A percentile compares a stretch with the other conserved stretches of the same genome.
Evolutionary conservation across 495 filamentous ascomycete species (phyloP).

Genomic region (Hyaloscypha variabilis): DNA sequence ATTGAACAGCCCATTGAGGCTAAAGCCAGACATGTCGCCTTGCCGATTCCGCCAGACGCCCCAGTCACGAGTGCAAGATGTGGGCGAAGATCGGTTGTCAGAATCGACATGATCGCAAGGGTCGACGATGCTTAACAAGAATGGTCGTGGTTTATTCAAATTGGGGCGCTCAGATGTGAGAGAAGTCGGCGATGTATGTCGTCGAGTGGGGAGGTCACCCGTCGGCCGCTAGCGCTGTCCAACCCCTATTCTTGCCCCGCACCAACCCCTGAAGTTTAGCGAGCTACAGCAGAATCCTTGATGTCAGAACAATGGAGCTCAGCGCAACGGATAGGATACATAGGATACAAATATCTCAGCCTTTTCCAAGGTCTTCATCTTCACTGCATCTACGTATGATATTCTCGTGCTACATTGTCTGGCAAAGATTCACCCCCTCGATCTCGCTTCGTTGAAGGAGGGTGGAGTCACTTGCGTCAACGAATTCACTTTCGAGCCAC

Average conservation of each 20-base stretch:
- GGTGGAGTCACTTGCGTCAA: no score
- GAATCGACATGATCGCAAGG: constrained; percentile 10
- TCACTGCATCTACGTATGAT: no score
- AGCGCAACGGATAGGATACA: no score
- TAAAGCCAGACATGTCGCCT: constrained; percentile 21
- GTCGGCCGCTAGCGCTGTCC: not conserved
- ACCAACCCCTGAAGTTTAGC: not conserved
- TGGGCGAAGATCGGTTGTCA: constrained; percentile 14
- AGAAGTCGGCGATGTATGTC: not conserved
- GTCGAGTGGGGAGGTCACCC: not conserved
- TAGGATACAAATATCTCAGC: no score
- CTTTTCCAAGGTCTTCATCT: no score
- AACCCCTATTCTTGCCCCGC: not conserved
- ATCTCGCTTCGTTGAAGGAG: no score
- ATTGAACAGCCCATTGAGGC: constrained; percentile 22
- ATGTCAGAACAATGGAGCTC: no score
- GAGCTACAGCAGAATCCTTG: no score
- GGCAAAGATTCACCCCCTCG: no score
- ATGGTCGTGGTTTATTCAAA: not conserved
- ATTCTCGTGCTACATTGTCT: no score
- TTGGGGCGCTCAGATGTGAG: not conserved
- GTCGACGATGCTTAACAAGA: not conserved
- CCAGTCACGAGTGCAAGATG: constrained; percentile 25
- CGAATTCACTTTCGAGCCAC: no score
- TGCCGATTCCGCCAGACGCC: constrained; percentile 24